These are phyloP conservation scores for Alnus rubra DNA, from an alignment of 306 rosid genomes.

Conservation along the genomic window DNA sequence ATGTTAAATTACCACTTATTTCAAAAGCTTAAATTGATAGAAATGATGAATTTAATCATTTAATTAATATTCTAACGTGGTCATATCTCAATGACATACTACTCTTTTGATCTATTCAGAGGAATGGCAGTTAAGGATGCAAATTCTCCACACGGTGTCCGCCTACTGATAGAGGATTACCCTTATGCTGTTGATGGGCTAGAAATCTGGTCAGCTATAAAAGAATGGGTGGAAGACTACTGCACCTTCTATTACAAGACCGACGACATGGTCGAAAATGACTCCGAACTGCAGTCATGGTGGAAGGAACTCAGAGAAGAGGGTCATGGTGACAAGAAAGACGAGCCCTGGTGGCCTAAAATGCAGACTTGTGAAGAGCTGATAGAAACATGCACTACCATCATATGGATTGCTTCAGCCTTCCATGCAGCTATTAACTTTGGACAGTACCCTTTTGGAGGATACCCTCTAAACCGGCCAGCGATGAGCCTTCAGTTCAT, in stretches of 20 bases:
- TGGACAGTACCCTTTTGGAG: constrained; percentile 80
- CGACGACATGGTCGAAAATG: constrained; percentile 39
- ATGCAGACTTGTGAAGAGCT: constrained; percentile 55
- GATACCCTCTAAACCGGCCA: constrained; percentile 63
- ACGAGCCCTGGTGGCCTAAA: constrained; percentile 80
- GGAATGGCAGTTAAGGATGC: constrained; percentile 68
- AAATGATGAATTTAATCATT: neutral
- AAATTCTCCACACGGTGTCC: constrained; percentile 51
- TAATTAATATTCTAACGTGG: neutral
- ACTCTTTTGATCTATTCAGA: constrained; percentile 40
- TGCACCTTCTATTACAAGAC: constrained; percentile 53
- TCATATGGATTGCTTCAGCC: constrained; percentile 73
- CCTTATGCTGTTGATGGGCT: constrained; percentile 87
- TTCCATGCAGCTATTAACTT: constrained; percentile 80
- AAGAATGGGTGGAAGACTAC: constrained; percentile 66
- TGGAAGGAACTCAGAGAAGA: constrained; percentile 71
- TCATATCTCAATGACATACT: neutral
- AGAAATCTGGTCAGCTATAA: constrained; percentile 65
- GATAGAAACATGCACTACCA: constrained; percentile 52
- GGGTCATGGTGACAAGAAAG: constrained; percentile 72
- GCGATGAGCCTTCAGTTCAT: constrained; percentile 47
- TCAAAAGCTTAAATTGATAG: too few species aligned
- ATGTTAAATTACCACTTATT: too few species aligned
- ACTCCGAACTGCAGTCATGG: constrained; percentile 65
- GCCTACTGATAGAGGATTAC: constrained; percentile 65